Base-by-base conservation (phyloP, 139 green algal species). In the Coelastrella sp. region DNA sequence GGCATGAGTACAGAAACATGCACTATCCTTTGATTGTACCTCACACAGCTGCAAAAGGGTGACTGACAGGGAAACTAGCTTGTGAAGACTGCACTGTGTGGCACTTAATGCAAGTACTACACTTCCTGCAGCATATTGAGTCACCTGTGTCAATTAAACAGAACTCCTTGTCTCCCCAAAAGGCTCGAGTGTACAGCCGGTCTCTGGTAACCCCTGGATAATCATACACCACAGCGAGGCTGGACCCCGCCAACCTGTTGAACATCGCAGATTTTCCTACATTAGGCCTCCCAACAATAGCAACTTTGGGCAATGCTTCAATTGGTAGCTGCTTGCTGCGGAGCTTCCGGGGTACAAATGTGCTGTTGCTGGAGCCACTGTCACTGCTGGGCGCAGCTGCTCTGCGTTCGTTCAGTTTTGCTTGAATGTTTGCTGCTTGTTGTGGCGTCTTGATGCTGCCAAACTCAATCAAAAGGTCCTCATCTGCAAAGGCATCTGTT, bases 181-280 rank as follows among this genome's bases (percentile, higher is more conserved):
- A 92, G 1, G 93, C 95, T 0, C 96, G 93, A 21, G 91, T 94
- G 93, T 98, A 99, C 59, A 99, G 89, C 17, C 97, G 81, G 88
- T 98, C 96, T 2, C 96, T 88, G 5, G 97, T 99, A 13, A 99
- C 94, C 4, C 97, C 97, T 0, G 97, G 97, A 83, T 96, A 93
- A 86, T 99, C 97, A 63, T 95, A 98, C 81, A 99, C 97, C 82
- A 99, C 98, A 11, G 97, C 97, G 59, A 94, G 74, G 13, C 89
- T 88, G 37, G 59, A 79, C 13, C 96, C 96, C 0, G 92, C 91
- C 7, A 99, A 89, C 19, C 97, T 91, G 89, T 99, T 99, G 91
- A 99, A 99, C 73, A 99, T 89, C 1, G 96, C 96, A 32, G 91
- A 96, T 91, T 99, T 99, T 60, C 97, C 97, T 27, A 99, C 97